Evolutionary conservation across 2,329 filamentous ascomycete species (phyloP).

Genomic region (Ophiostoma angusticollis): DNA sequence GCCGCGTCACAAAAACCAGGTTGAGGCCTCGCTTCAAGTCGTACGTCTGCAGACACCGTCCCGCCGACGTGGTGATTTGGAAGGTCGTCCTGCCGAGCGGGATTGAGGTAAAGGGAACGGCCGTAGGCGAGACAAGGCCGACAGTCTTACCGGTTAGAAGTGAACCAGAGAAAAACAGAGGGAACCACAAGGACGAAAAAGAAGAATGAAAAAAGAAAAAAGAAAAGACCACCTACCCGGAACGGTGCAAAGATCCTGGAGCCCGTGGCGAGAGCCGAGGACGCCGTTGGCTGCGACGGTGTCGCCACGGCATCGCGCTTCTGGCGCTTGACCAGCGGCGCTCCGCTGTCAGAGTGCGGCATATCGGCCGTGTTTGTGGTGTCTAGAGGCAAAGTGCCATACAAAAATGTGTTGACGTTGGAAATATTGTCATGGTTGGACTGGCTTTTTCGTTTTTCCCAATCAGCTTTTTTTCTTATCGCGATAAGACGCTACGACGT

Average conservation of each 20-base stretch:
- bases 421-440: background rate
- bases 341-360: slow-evolving; percentile 45
- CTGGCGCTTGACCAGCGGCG: slow-evolving; percentile 63
- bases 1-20: slow-evolving; percentile 83
- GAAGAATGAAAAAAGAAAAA: background rate
- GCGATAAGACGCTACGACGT: slow-evolving; percentile 3
- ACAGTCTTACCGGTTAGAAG: slow-evolving; percentile 50
- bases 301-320: slow-evolving; percentile 34
- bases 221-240: slow-evolving; percentile 45
- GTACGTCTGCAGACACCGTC: slow-evolving; percentile 85
- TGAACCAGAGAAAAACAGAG: background rate
- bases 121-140: slow-evolving; percentile 81
- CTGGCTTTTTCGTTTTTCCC: slow-evolving; percentile 5
- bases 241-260: slow-evolving; percentile 90
- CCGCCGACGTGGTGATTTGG: slow-evolving; percentile 92
- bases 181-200: background rate
- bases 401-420: background rate
- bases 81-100: slow-evolving; percentile 90
- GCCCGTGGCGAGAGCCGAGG: slow-evolving; percentile 31
- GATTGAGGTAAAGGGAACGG: slow-evolving; percentile 78
- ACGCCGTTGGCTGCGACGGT: slow-evolving; percentile 25
- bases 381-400: background rate
- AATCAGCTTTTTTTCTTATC: slow-evolving; percentile 10
- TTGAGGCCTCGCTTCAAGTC: slow-evolving; percentile 83
- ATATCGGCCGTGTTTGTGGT: slow-evolving; percentile 23